Percentiles rank a stretch among this genome's conserved stretches.
Evolutionary conservation across 306 rosid species (phyloP).

Genomic region (Oemleria cerasiformis): DNA sequence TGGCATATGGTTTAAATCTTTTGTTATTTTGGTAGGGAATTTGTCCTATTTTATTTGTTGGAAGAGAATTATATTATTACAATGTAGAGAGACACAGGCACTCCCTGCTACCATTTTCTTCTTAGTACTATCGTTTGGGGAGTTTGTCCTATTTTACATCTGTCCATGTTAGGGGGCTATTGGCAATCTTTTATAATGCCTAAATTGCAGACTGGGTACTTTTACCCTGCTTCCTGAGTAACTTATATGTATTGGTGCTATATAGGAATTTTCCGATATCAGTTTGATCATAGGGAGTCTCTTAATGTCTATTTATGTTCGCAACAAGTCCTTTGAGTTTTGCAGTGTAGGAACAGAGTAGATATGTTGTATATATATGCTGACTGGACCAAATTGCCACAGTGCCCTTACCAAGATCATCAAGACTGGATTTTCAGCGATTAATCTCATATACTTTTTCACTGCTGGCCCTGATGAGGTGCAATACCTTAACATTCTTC

Average conservation of each 20-base stretch:
- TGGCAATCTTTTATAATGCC: neutral
- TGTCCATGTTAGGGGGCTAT: neutral
- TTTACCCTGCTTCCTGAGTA: neutral
- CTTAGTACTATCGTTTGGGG: neutral
- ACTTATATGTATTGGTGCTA: neutral
- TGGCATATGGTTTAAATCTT: neutral
- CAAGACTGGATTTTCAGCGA: slow-evolving; percentile 93
- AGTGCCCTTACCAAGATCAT: slow-evolving; percentile 93
- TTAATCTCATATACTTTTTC: slow-evolving; percentile 98
- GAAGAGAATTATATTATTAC: neutral
- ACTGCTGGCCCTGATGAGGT: slow-evolving; percentile 99
- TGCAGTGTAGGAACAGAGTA: neutral
- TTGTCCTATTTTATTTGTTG: neutral
- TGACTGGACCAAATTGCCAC: slow-evolving; percentile 34
- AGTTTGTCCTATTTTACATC: neutral
- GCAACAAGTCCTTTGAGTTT: slow-evolving; percentile 2
- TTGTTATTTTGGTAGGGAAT: neutral
- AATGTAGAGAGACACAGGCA: neutral
- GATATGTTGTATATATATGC: slow-evolving; percentile 9
- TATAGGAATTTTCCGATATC: neutral
- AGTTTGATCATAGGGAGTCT: neutral
- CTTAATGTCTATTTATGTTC: neutral
- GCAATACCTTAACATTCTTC: slow-evolving; percentile 3
- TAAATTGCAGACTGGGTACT: too few species aligned
- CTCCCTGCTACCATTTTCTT: neutral